These are phyloP conservation scores for Rhizomucor pusillus DNA, from an alignment of 371 early-diverging fungal genomes.

Conservation along the genomic window DNA sequence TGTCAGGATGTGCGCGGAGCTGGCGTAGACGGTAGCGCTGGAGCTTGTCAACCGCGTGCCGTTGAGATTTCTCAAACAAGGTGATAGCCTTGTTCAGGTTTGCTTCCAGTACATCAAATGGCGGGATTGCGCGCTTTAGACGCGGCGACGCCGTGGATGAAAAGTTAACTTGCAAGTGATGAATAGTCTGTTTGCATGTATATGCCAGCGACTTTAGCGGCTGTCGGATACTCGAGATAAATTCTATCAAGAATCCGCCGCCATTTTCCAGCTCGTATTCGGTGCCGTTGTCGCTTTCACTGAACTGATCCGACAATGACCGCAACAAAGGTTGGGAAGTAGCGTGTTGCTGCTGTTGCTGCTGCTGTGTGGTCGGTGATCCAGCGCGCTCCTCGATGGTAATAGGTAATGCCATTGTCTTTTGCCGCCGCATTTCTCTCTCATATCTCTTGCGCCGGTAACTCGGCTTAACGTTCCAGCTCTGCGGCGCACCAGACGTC, in stretches of 20 bases:
- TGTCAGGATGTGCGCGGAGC: neutral
- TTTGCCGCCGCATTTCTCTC: slow-evolving; percentile 41
- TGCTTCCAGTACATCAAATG: slow-evolving; percentile 19
- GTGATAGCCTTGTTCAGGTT: slow-evolving; percentile 45
- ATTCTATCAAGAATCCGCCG: slow-evolving; percentile 44
- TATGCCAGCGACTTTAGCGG: slow-evolving; percentile 61
- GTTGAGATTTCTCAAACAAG: slow-evolving; percentile 41
- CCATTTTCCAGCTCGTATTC: slow-evolving; percentile 6
- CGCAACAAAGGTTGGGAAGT: neutral
- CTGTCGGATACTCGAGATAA: slow-evolving; percentile 55
- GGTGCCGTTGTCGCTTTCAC: neutral
- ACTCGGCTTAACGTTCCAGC: slow-evolving; percentile 44
- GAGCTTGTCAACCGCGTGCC: slow-evolving; percentile 30
- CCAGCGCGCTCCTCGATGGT: slow-evolving; percentile 9
- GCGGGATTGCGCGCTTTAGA: slow-evolving; percentile 10
- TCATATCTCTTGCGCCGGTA: slow-evolving; percentile 41
- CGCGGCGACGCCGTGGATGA: neutral
- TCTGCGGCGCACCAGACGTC: slow-evolving; percentile 7
- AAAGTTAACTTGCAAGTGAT: slow-evolving; percentile 47
- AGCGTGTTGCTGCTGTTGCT: neutral
- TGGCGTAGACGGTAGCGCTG: slow-evolving; percentile 13
- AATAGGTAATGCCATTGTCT: slow-evolving; percentile 7
- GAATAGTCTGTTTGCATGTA: slow-evolving; percentile 62
- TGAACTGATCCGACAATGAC: neutral
- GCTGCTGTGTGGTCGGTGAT: neutral